Evolutionary conservation across 306 rosid species (phyloP).

Genomic region (Cucurbita argyrosperma): DNA sequence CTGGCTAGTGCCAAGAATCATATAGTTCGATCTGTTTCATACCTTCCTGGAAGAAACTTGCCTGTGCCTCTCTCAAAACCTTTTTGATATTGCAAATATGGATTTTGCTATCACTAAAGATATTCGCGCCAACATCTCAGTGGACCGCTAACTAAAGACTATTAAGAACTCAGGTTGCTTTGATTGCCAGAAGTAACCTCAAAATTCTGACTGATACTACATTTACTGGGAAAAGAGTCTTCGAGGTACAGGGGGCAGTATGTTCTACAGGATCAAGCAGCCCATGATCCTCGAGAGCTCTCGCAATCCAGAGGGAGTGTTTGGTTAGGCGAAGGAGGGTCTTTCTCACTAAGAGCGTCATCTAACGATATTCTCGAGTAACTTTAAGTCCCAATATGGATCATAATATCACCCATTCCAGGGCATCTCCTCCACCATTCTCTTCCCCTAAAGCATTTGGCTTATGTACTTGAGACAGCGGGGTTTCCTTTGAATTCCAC

Average conservation of each 20-base stretch:
- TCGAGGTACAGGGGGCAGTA: slow-evolving; percentile 21
- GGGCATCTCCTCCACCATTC: slow-evolving; percentile 55
- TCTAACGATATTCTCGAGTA: slow-evolving; percentile 81
- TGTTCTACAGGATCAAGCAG: slow-evolving; percentile 20
- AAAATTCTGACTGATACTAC: slow-evolving; percentile 8
- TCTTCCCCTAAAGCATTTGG: slow-evolving; percentile 74
- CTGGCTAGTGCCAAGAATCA: slow-evolving; percentile 20
- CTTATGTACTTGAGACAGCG: slow-evolving; percentile 51
- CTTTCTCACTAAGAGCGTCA: slow-evolving; percentile 42
- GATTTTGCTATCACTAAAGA: slow-evolving; percentile 48
- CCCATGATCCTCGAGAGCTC: slow-evolving; percentile 13
- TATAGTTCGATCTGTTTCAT: no score
- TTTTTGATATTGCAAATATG: slow-evolving; percentile 45
- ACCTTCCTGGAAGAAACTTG: slow-evolving; percentile 74
- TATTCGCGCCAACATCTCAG: slow-evolving; percentile 47
- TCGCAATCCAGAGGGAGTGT: slow-evolving; percentile 6
- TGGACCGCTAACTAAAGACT: slow-evolving; percentile 20
- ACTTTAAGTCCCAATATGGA: slow-evolving; percentile 53
- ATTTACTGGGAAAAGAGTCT: slow-evolving; percentile 18
- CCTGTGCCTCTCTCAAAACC: slow-evolving; percentile 87
- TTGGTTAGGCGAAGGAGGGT: slow-evolving; percentile 29
- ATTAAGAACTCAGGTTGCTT: slow-evolving; percentile 11
- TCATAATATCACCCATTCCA: slow-evolving; percentile 68
- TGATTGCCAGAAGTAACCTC: slow-evolving; percentile 9
- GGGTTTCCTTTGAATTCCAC: slow-evolving; percentile 37